Evolutionary conservation across 306 rosid genomes (phyloP).

Genomic region (Herpetospermum pedunculosum): DNA sequence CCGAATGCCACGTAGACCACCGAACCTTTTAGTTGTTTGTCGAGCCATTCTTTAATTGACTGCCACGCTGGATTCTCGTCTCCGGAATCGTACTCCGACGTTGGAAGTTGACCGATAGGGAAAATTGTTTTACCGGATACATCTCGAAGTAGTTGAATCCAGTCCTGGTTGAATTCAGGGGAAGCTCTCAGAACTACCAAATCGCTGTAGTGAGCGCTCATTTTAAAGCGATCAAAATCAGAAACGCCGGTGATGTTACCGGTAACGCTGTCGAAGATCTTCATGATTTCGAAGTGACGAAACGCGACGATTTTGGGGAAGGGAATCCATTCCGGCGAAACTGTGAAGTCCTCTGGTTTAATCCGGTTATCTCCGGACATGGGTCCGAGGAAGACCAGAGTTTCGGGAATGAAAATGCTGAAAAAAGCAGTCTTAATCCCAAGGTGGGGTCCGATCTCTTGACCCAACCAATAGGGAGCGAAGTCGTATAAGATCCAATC

Average conservation of each 20-base stretch:
- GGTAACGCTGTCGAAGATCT: background rate
- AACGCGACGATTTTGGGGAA: conserved; percentile 10
- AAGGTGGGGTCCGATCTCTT: conserved; percentile 10
- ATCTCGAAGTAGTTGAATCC: conserved; percentile 1
- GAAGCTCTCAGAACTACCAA: conserved; percentile 15
- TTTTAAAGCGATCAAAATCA: background rate
- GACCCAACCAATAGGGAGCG: conserved; percentile 15
- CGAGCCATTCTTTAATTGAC: conserved; percentile 18
- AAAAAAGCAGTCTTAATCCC: conserved; percentile 18
- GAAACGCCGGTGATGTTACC: conserved; percentile 8
- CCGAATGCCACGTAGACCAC: conserved; percentile 47
- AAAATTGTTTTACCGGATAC: conserved; percentile 9
- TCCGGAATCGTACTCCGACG: background rate
- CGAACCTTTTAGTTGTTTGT: conserved; percentile 8
- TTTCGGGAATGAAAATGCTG: conserved; percentile 1
- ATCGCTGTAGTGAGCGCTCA: background rate
- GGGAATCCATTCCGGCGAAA: conserved; percentile 17
- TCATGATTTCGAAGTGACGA: conserved; percentile 6
- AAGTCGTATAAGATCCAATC: conserved; percentile 40
- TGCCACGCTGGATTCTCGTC: conserved; percentile 11
- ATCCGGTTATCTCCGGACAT: background rate
- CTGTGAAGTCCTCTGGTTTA: conserved; percentile 10
- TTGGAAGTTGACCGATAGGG: conserved; percentile 23
- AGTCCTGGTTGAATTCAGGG: conserved; percentile 19
- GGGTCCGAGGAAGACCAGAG: background rate